phyloP scores from a whole-genome alignment of 768 basidiomycete genomes.

The Psilocybe subaeruginosa region DNA sequence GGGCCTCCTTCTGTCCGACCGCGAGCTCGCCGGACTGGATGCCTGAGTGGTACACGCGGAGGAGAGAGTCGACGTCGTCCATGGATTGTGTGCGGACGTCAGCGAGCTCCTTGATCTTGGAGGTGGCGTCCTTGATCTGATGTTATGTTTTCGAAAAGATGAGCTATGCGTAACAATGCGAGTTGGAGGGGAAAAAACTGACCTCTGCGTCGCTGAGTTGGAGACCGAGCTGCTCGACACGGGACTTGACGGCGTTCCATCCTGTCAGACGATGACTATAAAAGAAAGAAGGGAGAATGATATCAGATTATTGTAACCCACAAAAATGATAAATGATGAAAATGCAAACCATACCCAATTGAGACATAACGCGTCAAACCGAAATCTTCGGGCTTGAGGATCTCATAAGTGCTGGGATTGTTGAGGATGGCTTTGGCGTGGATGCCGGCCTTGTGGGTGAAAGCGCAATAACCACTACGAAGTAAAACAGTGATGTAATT shows the following conservation, averaged over 20 bases:
- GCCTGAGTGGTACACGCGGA: conserved; percentile 94
- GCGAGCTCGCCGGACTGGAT: conserved; percentile 91
- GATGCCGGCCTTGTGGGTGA: conserved; percentile 99
- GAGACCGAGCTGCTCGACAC: conserved; percentile 95
- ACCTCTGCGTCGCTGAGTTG: conserved; percentile 82
- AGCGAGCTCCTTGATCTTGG: conserved; percentile 99
- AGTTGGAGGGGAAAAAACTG: conserved; percentile 38
- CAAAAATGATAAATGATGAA: neutral
- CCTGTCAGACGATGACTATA: conserved; percentile 90
- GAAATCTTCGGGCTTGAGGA: conserved; percentile 98
- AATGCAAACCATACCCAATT: conserved; percentile 65
- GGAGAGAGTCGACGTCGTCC: conserved; percentile 97
- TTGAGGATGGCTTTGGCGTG: conserved; percentile 99
- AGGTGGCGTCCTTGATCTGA: conserved; percentile 93
- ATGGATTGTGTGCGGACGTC: conserved; percentile 98
- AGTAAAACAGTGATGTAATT: neutral
- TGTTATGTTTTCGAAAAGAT: conserved; percentile 25
- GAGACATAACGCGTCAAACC: conserved; percentile 97
- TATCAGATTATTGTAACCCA: neutral
- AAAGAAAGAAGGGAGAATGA: neutral
- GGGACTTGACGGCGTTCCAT: conserved; percentile 99
- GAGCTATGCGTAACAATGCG: conserved; percentile 2
- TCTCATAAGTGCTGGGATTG: conserved; percentile 99
- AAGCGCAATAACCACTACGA: conserved; percentile 93
- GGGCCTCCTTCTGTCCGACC: conserved; percentile 91